Evolutionary conservation across 1,284 basidiomycete species (phyloP).

Genomic region (Trichosporon ovoides): DNA sequence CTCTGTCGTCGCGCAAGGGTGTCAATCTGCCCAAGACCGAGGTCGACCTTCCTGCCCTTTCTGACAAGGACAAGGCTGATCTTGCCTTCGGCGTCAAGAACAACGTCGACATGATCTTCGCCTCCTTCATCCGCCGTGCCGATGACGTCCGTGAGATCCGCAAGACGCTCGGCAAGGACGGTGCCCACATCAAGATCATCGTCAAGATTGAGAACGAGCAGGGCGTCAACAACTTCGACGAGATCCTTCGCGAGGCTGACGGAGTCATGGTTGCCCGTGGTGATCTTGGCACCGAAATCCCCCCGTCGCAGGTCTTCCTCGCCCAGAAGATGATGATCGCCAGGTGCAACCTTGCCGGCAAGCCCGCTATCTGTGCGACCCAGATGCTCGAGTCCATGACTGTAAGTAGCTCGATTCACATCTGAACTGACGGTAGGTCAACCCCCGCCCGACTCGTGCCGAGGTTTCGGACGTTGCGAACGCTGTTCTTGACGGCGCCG

Average conservation of each 20-base stretch:
- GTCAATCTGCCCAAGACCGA: constrained; percentile 98
- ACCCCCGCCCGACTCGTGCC: constrained; percentile 92
- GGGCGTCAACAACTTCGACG: constrained; percentile 94
- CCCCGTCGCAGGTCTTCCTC: constrained; percentile 93
- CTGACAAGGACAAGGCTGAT: constrained; percentile 96
- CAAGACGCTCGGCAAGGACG: constrained; percentile 81
- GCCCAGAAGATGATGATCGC: constrained; percentile 99
- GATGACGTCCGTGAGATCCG: constrained; percentile 90
- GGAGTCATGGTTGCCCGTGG: constrained; percentile 99
- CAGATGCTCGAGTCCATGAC: constrained; percentile 99
- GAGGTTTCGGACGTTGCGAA: constrained; percentile 97
- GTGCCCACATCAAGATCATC: constrained; percentile 92
- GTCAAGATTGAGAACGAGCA: constrained; percentile 99
- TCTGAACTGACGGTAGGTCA: constrained; percentile 58
- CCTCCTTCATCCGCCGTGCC: constrained; percentile 90
- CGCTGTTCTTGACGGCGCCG: constrained; percentile 91
- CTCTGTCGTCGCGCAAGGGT: constrained; percentile 93
- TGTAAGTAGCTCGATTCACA: constrained; percentile 50
- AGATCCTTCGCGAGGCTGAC: constrained; percentile 85
- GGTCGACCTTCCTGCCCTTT: constrained; percentile 95
- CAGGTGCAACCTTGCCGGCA: constrained; percentile 93
- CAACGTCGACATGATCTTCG: constrained; percentile 97
- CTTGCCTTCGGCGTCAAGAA: constrained; percentile 94
- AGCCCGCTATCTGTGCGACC: constrained; percentile 97
- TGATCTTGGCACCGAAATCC: constrained; percentile 96